phyloP scores from a whole-genome alignment of 805 yeast species.

The Yarrowia sp. region DNA sequence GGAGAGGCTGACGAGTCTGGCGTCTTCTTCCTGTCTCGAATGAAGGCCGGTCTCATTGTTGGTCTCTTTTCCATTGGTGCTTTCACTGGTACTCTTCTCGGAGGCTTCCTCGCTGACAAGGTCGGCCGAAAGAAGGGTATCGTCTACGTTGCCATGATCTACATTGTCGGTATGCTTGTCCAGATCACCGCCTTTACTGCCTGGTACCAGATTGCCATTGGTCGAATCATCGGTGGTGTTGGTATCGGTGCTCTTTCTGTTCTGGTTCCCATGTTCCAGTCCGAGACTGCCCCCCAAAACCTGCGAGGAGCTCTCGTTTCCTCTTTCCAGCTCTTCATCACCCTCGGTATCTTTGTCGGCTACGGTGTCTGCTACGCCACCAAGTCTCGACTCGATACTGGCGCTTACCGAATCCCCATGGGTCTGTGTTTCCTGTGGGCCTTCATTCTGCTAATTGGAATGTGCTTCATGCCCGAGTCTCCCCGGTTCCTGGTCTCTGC shows the following conservation, averaged over 20 bases:
- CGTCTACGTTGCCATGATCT: conserved; percentile 54
- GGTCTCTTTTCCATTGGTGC: conserved; percentile 79
- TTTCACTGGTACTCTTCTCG: conserved; percentile 67
- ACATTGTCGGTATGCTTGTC: conserved; percentile 61
- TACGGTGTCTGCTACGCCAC: conserved; percentile 76
- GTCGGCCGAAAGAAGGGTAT: conserved; percentile 56
- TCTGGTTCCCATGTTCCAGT: conserved; percentile 77
- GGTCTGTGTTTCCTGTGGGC: conserved; percentile 78
- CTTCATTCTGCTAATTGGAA: conserved; percentile 63
- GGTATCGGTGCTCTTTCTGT: conserved; percentile 83
- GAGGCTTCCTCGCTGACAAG: conserved; percentile 63
- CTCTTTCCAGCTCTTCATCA: conserved; percentile 74
- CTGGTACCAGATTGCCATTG: conserved; percentile 62
- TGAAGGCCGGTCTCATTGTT: conserved; percentile 68
- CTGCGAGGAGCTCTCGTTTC: conserved; percentile 80
- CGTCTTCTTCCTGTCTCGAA: conserved; percentile 55
- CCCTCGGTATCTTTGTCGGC: conserved; percentile 77
- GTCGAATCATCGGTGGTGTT: conserved; percentile 74
- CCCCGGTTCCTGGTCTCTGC: conserved; percentile 74
- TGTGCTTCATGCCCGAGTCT: conserved; percentile 73
- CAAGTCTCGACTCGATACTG: conserved; percentile 53
- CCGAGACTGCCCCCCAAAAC: conserved; percentile 79
- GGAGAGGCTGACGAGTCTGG: conserved; percentile 54
- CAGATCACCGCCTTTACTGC: conserved; percentile 55
- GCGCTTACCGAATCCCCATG: conserved; percentile 76